Conservation (phyloP, 495 filamentous ascomycete genomes). For the Astrothelium macrocarpum region DNA sequence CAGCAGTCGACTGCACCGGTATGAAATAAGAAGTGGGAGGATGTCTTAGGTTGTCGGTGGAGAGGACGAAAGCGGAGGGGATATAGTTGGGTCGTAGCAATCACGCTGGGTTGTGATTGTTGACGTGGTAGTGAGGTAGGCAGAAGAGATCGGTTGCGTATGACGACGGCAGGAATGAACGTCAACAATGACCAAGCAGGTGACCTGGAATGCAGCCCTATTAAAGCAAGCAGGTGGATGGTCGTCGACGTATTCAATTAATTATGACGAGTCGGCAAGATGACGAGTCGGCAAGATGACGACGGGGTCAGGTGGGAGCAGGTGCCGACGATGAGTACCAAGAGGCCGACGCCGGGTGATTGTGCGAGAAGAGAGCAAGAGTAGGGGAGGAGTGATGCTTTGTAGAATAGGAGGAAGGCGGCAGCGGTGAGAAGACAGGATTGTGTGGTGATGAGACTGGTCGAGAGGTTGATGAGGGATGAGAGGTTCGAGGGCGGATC, state of each 20-base stretch:
- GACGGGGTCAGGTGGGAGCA: background rate
- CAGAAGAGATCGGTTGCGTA: background rate
- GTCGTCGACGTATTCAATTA: no score
- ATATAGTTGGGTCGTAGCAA: background rate
- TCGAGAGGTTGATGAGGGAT: background rate
- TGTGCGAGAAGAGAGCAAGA: background rate
- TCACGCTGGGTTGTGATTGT: constrained; percentile 4
- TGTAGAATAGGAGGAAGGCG: background rate
- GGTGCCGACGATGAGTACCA: background rate
- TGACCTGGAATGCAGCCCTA: background rate
- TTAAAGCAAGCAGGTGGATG: background rate
- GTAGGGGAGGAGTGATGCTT: background rate
- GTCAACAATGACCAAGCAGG: constrained; percentile 2
- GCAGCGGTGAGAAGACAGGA: background rate
- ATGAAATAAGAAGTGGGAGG: background rate
- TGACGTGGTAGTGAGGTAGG: background rate
- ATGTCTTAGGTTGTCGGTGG: background rate
- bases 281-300: background rate
- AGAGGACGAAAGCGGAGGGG: background rate
- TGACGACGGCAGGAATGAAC: constrained; percentile 3
- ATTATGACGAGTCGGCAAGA: background rate
- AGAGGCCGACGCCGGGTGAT: background rate
- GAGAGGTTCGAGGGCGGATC: background rate
- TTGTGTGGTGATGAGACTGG: background rate
- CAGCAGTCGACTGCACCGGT: background rate